Base-by-base conservation (phyloP, 768 basidiomycete genomes). In the Phallus indusiatus region DNA sequence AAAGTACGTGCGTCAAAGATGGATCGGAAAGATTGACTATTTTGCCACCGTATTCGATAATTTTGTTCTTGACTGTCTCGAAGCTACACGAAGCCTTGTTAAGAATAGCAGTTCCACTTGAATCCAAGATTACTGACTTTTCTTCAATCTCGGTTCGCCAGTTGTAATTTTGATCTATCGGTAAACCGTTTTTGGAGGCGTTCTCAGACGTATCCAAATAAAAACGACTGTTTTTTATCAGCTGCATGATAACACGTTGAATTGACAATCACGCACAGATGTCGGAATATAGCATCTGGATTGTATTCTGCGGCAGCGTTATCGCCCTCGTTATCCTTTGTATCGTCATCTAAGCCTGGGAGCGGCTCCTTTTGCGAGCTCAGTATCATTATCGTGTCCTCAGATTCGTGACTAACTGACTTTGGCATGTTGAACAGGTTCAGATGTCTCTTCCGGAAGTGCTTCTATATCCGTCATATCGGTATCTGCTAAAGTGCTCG, bases 141-240 rank as follows among this genome's bases (percentile, higher is more conserved):
- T 75, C 65, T 33, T 72, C 72, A 36, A 90, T 80, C 0, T 75
- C 77, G 4, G 49, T 34, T n/a, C 22, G 21, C 47, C 28, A 58
- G 21, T 58, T 58, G 35, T 33, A n/a, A 24, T 72, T 71, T 65
- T 81, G 80, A 47, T 80, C 65, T 35, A 85, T 75, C 1, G 61
- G 50, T 77, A 95, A 81, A 10, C 78, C 81, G 62, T 90, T 78
- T 67, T 76, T 73, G 8, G 68, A 70, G 0, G 94, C 91, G 65
- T 92, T 92, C 20, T 76, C 76, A 0, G 85, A 79, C 1, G 88
- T 81, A 69, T 98, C 94, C 37, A 98, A 76, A 71, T 96, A 97
- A 71, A 95, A 94, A 64, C 82, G 84, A 62, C 91, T 94, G 56
- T 4, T 47, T 24, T 1, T 20, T 17, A 52, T 48, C 53, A 56